A percentile compares a stretch with the other conserved stretches of the same genome.
Conservation (phyloP, 2,329 filamentous ascomycete genomes). For the Aspergillus ochraceoroseus region DNA sequence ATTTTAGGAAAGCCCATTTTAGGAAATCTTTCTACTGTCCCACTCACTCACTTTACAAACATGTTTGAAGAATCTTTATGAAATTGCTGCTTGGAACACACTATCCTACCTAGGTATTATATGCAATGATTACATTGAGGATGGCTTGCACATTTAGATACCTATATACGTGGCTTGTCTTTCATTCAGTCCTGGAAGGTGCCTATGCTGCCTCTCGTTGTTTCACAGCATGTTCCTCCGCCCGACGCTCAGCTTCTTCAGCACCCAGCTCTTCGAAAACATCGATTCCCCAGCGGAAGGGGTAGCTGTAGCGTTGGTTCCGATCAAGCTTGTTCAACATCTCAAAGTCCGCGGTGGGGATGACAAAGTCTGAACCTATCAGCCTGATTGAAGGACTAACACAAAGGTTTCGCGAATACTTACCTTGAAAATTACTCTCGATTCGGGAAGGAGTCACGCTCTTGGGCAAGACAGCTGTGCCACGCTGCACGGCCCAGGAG, state of each 20-base stretch:
- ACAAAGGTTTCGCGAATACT: background rate
- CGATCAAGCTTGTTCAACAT: slow-evolving; percentile 35
- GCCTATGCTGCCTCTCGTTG: slow-evolving; percentile 17
- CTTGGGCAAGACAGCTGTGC: slow-evolving; percentile 53
- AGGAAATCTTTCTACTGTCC: too few species aligned
- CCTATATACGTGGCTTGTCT: too few species aligned
- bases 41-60: too few species aligned
- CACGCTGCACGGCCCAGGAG: slow-evolving; percentile 53
- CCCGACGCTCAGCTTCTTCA: slow-evolving; percentile 29
- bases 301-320: slow-evolving; percentile 38
- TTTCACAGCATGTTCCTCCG: slow-evolving; percentile 28
- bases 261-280: slow-evolving; percentile 37
- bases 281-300: slow-evolving; percentile 38
- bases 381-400: background rate
- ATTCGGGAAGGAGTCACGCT: slow-evolving; percentile 52
- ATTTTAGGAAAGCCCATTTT: too few species aligned
- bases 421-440: slow-evolving; percentile 46
- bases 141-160: too few species aligned
- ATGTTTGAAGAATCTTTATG: too few species aligned
- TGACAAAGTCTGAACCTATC: slow-evolving; percentile 26
- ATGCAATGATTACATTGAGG: too few species aligned
- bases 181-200: too few species aligned
- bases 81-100: too few species aligned
- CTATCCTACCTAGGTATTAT: too few species aligned
- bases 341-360: slow-evolving; percentile 35